Percentiles rank a stretch among this genome's conserved stretches.
Evolutionary conservation across 192 early-diverging fungal species (phyloP).

Genomic region (Jimgerdemannia flammicorona): DNA sequence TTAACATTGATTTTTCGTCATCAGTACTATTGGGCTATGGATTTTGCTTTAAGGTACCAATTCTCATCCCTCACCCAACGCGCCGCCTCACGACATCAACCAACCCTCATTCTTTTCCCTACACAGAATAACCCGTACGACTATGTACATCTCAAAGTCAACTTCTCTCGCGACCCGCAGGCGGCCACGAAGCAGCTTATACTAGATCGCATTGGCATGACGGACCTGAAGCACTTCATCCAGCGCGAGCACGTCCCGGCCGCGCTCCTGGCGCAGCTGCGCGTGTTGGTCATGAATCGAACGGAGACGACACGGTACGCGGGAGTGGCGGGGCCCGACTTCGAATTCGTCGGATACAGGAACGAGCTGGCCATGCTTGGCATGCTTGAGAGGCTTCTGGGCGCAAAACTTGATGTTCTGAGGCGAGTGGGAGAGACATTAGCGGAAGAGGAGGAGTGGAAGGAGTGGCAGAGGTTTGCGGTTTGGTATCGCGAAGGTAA

Average conservation of each 20-base stretch:
- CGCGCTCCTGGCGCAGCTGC: constrained; percentile 47
- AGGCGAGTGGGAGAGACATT: constrained; percentile 1
- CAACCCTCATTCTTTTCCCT: background rate
- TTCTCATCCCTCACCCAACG: no score
- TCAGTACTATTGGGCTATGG: constrained; percentile 63
- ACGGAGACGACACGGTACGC: constrained; percentile 28
- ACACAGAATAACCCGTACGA: constrained; percentile 47
- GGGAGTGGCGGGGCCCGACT: constrained; percentile 1
- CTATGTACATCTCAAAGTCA: constrained; percentile 53
- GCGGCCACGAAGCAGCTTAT: constrained; percentile 37
- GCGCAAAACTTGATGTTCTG: constrained; percentile 31
- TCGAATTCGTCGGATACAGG: constrained; percentile 42
- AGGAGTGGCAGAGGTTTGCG: constrained; percentile 39
- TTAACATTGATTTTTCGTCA: background rate
- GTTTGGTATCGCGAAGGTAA: constrained; percentile 49
- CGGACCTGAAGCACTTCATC: constrained; percentile 42
- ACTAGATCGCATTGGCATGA: constrained; percentile 33
- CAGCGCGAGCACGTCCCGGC: constrained; percentile 36
- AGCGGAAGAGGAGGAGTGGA: constrained; percentile 5
- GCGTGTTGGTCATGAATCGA: constrained; percentile 65
- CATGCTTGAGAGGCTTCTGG: constrained; percentile 40
- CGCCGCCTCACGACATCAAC: no score
- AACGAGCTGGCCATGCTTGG: constrained; percentile 57
- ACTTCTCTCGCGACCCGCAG: constrained; percentile 55
- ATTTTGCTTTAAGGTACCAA: constrained; percentile 50